Conservation (phyloP, 2,329 filamentous ascomycete species). For the Ceratocystis cacaofunesta region DNA sequence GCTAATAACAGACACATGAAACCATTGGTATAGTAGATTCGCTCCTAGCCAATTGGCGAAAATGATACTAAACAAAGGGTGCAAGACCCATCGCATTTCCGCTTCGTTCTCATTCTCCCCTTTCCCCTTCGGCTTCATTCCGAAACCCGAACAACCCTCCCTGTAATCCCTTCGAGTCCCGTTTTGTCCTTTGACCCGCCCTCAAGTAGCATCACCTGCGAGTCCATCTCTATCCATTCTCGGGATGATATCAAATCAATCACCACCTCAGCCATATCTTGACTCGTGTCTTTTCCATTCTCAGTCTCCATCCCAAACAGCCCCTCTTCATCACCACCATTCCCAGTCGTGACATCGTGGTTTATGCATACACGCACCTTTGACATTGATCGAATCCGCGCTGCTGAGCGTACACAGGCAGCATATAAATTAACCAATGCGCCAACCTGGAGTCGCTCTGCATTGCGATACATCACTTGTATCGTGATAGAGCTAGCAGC, state of each 20-base stretch:
- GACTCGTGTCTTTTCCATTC: constrained; percentile 19
- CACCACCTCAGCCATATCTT: constrained; percentile 35
- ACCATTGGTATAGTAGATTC: neutral
- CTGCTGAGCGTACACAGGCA: constrained; percentile 70
- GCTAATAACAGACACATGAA: neutral
- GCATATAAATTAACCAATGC: constrained; percentile 69
- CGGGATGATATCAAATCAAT: constrained; percentile 54
- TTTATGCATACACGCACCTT: constrained; percentile 12
- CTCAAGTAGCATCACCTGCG: constrained; percentile 55
- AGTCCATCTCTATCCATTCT: constrained; percentile 61
- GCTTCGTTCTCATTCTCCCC: neutral
- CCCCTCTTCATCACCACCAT: constrained; percentile 1
- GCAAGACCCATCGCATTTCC: too few species aligned
- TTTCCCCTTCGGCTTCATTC: constrained; percentile 27
- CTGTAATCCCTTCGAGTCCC: constrained; percentile 58
- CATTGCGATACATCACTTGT: constrained; percentile 49
- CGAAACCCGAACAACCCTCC: constrained; percentile 46
- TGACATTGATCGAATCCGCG: constrained; percentile 50
- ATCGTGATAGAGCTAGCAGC: constrained; percentile 57
- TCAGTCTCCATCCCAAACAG: constrained; percentile 17
- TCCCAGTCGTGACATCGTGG: constrained; percentile 6
- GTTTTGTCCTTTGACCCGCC: constrained; percentile 52
- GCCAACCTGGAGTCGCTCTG: constrained; percentile 48
- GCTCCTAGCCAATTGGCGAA: neutral
- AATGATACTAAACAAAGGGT: neutral